Percentiles rank a stretch among this genome's conserved stretches.
These are phyloP conservation scores for Porcisia hertigi DNA, from an alignment of 208 protist species.

Conservation along the genomic window DNA sequence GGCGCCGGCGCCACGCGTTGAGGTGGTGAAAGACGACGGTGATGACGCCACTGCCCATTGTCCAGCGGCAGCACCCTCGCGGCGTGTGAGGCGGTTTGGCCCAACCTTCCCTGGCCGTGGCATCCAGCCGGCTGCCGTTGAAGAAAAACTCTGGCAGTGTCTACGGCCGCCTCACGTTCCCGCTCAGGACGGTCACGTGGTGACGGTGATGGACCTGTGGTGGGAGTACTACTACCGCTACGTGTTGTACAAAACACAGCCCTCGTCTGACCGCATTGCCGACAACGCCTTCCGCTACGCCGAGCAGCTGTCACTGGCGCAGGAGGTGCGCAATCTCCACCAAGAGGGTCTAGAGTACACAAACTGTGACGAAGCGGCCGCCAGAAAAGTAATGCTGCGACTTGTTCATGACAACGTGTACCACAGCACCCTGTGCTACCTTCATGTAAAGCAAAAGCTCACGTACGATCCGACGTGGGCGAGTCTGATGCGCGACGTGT, in stretches of 20 bases:
- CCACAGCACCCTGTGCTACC: conserved; percentile 48
- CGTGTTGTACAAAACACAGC: conserved; percentile 69
- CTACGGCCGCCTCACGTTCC: conserved; percentile 33
- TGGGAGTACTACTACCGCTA: conserved; percentile 67
- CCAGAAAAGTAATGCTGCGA: conserved; percentile 31
- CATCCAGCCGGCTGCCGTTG: conserved; percentile 27
- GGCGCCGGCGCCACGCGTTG: not conserved
- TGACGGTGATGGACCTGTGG: conserved; percentile 73
- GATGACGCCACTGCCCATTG: not conserved
- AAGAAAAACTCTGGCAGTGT: conserved; percentile 36
- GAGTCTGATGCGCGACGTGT: conserved; percentile 70
- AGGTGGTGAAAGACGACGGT: conserved; percentile 6
- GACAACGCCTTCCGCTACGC: conserved; percentile 32
- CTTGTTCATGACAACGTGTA: conserved; percentile 56
- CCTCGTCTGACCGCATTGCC: conserved; percentile 37
- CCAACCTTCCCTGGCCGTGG: conserved; percentile 42
- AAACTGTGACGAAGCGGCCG: conserved; percentile 26
- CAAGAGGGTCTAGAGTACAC: conserved; percentile 14
- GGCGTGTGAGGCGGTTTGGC: conserved; percentile 20
- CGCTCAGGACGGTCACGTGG: not conserved
- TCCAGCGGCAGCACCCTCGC: not conserved
- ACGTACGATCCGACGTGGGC: conserved; percentile 65
- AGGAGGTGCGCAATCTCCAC: conserved; percentile 45
- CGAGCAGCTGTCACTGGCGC: conserved; percentile 32
- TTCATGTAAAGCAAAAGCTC: conserved; percentile 46